phyloP scores from a whole-genome alignment of 2,329 filamentous ascomycete species.

The Gremmenia infestans region DNA sequence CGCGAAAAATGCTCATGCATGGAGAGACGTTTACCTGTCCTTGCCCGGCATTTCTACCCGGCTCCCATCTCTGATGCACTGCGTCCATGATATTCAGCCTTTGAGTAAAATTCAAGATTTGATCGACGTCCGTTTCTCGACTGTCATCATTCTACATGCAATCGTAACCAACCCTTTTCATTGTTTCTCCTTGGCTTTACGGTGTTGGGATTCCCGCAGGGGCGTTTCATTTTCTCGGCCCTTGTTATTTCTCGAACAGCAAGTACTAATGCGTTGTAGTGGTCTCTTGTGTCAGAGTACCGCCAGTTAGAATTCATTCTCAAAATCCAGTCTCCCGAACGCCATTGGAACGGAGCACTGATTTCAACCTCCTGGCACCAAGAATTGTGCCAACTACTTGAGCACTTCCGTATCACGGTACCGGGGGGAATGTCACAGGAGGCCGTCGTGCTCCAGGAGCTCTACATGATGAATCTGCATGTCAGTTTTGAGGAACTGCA shows the following conservation, averaged over 20 bases:
- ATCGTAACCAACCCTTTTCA: slow-evolving; percentile 31
- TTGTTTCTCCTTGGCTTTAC: too few relatives aligned
- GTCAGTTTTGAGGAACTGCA: slow-evolving; percentile 61
- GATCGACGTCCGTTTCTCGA: slow-evolving; percentile 53
- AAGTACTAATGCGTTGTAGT: slow-evolving; percentile 27
- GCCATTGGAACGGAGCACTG: slow-evolving; percentile 34
- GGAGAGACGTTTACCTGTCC: slow-evolving; percentile 55
- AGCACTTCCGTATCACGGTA: slow-evolving; percentile 4
- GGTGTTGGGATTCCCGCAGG: too few relatives aligned
- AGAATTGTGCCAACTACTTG: slow-evolving; percentile 44
- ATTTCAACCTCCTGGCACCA: slow-evolving; percentile 53
- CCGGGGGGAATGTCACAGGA: slow-evolving; percentile 52
- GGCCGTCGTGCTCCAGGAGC: slow-evolving; percentile 44
- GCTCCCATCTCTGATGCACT: slow-evolving; percentile 14
- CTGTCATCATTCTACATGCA: slow-evolving; percentile 58
- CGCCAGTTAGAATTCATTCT: slow-evolving; percentile 46
- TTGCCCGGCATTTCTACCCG: background rate
- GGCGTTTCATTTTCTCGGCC: too few relatives aligned
- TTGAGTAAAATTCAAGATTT: slow-evolving; percentile 28
- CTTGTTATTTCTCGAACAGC: too few relatives aligned
- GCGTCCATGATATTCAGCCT: slow-evolving; percentile 12
- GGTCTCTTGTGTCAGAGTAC: slow-evolving; percentile 62
- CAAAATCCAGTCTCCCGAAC: slow-evolving; percentile 7
- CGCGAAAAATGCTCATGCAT: slow-evolving; percentile 56
- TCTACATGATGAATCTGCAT: slow-evolving; percentile 60